Evolutionary conservation across 179 eudicot species (phyloP).

Genomic region (Silene coronaria): DNA sequence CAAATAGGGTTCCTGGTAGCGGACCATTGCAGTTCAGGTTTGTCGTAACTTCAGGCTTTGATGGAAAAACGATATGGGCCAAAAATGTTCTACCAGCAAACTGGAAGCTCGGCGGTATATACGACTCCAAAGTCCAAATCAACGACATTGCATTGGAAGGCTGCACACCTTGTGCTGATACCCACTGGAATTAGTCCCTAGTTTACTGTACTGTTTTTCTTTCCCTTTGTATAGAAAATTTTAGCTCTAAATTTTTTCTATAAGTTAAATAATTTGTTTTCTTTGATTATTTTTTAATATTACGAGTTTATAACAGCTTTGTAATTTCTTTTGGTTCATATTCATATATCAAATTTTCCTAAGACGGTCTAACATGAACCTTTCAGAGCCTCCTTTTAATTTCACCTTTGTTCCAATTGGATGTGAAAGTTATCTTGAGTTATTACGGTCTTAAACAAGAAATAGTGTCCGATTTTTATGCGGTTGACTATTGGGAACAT

Average conservation of each 20-base stretch:
- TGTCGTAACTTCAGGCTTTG: constrained; percentile 54
- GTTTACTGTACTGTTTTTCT: neutral
- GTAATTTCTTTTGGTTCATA: neutral
- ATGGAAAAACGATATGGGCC: constrained; percentile 53
- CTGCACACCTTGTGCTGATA: constrained; percentile 52
- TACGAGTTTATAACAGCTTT: neutral
- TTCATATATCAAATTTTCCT: neutral
- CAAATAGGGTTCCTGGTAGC: constrained; percentile 32
- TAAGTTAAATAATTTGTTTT: neutral
- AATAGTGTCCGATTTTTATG: no score
- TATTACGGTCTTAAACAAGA: no score
- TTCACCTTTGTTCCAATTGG: no score
- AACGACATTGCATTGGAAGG: constrained; percentile 58
- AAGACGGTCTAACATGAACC: no score
- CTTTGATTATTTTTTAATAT: neutral
- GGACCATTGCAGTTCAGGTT: constrained; percentile 60
- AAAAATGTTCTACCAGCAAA: constrained; percentile 47
- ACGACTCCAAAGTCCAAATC: constrained; percentile 62
- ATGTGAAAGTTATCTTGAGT: no score
- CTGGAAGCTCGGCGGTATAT: constrained; percentile 52
- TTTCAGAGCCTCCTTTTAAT: no score
- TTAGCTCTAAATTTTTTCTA: neutral
- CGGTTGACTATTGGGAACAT: neutral
- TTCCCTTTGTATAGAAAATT: constrained; percentile 12
- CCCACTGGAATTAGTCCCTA: constrained; percentile 28